Evolutionary conservation across 2,329 filamentous ascomycete species (phyloP), one percentile per base, ranked within the genome.

Genomic region (Aspergillus aculeatinus): DNA sequence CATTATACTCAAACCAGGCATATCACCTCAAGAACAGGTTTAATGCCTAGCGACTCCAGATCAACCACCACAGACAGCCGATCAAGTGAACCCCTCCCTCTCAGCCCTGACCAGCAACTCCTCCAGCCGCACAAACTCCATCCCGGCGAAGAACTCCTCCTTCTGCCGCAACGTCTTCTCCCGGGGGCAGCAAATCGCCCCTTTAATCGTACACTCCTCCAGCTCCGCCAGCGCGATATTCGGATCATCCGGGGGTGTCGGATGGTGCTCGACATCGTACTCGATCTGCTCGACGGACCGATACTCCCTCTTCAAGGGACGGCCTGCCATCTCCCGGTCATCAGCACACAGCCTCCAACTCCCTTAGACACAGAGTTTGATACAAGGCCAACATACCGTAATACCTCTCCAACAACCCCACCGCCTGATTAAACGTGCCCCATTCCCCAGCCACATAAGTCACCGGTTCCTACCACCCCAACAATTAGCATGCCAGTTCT

Each of bases 401-500:
- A 31, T 55, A 27, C 25, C 27, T 48, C 25, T 61, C 60, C 27
- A 61, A 9, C 2, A 52, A 16, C 10, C 42, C 11, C 4, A 31
- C 51, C 9, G 47, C 51, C 11, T 52, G 10, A 3, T 61, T 59
- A 9, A 55, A 59, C 10, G 60, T 61, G 23, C 55, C 49, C 42
- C 49, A 57, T 35, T 54, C 48, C 3, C 50, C 50, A 6, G 49
- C 10, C 6, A 53, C 19, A 33, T 58, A 58, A 6, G 23, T 58
- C 3, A 53, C 56, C 10, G 27, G 39, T 48, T 58, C 49, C 56
- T 58, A 7, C 16, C 35, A 23, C 19, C 5, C 1, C 9, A 21
- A 12, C n/a, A 29, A 11, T 44, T 19, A n/a, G 14, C 33, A 35
- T 35, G 33, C 33, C 12, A 35, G 4, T n/a, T 5, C 16, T 9